Evolutionary conservation across 2,329 filamentous ascomycete species (phyloP), one percentile per base, ranked within the genome.

Genomic region (Colletotrichum horii): DNA sequence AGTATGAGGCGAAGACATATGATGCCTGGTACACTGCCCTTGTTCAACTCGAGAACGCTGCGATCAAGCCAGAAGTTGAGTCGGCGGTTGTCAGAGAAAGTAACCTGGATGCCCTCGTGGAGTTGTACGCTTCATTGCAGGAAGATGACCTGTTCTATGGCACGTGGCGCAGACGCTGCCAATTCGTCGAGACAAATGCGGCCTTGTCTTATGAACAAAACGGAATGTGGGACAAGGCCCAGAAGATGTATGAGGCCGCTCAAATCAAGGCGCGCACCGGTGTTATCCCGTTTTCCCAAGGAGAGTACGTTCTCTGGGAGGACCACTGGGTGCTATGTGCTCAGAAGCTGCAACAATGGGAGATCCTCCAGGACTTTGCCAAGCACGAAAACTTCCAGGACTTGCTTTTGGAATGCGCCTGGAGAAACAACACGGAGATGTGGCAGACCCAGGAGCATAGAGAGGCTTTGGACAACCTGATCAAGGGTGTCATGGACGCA

Each of bases 301-400:
- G 94, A 36, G 97, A 99, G 84, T 99, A 99, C 85, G 98, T 98
- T 91, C 91, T 99, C 2, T 99, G 97, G 97, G 97, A 99, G 85
- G 97, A 99, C 82, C 97, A 99, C 80, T 99, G 97, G 97, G 93
- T 99, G 56, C 90, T 98, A 66, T 99, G 97, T 83, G 97, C 96
- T 0, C 96, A 98, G 85, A 99, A 99, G 86, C 89, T 99, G 61
- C 97, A 99, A 83, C 97, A 99, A 82, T 99, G 97, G 97, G 97
- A 99, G 80, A 96, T 99, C 72, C 85, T 99, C 38, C 95, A 96
- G 77, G 97, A 99, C 80, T 98, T 98, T 81, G 96, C 97, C 6
- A 99, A 99, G 85, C 97, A 99, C 81, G 97, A 99, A 83, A 99
- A 99, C 82, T 94, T 98, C 85, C 98, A 98, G 82, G 97, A 99